phyloP scores from a whole-genome alignment of 352 stramenopile species.

The Blastocystis sp. region DNA sequence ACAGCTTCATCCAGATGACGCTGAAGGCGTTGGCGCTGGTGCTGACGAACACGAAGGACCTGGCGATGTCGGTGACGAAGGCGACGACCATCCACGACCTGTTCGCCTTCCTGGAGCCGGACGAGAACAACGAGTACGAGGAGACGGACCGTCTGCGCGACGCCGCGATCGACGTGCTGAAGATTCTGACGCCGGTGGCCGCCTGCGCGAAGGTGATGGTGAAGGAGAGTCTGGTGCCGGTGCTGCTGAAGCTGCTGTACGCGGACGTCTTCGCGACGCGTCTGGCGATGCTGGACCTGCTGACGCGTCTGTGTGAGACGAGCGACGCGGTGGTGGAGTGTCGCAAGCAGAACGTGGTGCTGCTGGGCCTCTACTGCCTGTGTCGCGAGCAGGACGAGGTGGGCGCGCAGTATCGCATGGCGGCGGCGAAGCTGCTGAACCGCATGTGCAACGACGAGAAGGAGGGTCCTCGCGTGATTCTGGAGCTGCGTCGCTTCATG shows the following conservation, averaged over 20 bases:
- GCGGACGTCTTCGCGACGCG: slow-evolving; percentile 37
- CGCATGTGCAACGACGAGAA: slow-evolving; percentile 55
- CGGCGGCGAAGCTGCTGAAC: slow-evolving; percentile 34
- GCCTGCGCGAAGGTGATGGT: slow-evolving; percentile 37
- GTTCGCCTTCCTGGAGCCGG: slow-evolving; percentile 39
- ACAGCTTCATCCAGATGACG: slow-evolving; percentile 41
- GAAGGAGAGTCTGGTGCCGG: slow-evolving; percentile 7
- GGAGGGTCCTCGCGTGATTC: slow-evolving; percentile 47
- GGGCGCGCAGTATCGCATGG: slow-evolving; percentile 39
- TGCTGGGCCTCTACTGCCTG: slow-evolving; percentile 34
- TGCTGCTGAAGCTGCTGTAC: slow-evolving; percentile 49
- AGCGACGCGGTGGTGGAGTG: slow-evolving; percentile 36
- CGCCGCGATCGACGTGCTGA: slow-evolving; percentile 34
- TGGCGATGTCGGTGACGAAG: slow-evolving; percentile 24
- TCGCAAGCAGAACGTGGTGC: slow-evolving; percentile 24
- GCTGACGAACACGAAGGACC: slow-evolving; percentile 53
- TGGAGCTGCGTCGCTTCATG: slow-evolving; percentile 62
- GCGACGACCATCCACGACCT: slow-evolving; percentile 24
- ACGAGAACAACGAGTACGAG: slow-evolving; percentile 54
- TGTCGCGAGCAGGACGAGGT: slow-evolving; percentile 51
- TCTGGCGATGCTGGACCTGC: slow-evolving; percentile 16
- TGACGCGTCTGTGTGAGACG: slow-evolving; percentile 3
- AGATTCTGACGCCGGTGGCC: slow-evolving; percentile 35
- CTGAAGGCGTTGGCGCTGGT: slow-evolving; percentile 40
- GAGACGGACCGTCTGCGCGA: slow-evolving; percentile 48